Base-by-base conservation (phyloP, 1,284 basidiomycete species). In the Cutaneotrichosporon curvatum region DNA sequence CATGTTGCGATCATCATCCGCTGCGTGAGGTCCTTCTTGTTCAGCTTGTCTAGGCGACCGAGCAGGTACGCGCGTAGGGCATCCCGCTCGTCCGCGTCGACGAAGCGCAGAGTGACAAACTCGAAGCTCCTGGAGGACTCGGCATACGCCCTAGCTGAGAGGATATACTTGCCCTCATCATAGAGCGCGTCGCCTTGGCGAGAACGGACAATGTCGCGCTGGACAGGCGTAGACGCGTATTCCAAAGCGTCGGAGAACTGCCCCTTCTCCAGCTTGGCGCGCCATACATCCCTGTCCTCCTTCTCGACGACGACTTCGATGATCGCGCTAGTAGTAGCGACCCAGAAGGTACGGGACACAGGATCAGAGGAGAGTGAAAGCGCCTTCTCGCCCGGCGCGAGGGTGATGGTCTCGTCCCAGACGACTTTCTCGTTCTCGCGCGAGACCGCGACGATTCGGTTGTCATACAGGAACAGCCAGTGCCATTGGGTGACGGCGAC, bases 1-100 rank as follows among this genome's bases (percentile, higher is more conserved):
- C 95, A 99, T 0, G 92, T 97, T 2, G 95, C 91, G 8, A 99
- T 76, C 85, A 98, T 94, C 84, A 94, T 91, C 28, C 95, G 79
- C 68, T 96, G 91, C 0, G 88, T 90, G 38, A 87, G 60, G 59
- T 95, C 89, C 88, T 78, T 80, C 73, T 85, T 88, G 50, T 73
- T 81, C 74, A 66, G 81, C 79, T 87, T 75, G 63, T 96, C 91
- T 36, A 99, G 75, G 22, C 89, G 78, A 18, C 87, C 84, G 15
- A 87, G 83, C 11, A 99, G 76, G 68, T 96, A 99, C 43, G 87
- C 87, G 31, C 95, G 76, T 48, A 98, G 73, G 0, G 91, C 85
- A 68, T 98, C 95, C n/a, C 87, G 79, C 71, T 97, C 92, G 4
- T 82, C 83, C 9, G 77, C 83, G 63, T 97, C 94, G 48, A 95